phyloP scores from a whole-genome alignment of 805 yeast genomes.

The Ogataea methanolica region DNA sequence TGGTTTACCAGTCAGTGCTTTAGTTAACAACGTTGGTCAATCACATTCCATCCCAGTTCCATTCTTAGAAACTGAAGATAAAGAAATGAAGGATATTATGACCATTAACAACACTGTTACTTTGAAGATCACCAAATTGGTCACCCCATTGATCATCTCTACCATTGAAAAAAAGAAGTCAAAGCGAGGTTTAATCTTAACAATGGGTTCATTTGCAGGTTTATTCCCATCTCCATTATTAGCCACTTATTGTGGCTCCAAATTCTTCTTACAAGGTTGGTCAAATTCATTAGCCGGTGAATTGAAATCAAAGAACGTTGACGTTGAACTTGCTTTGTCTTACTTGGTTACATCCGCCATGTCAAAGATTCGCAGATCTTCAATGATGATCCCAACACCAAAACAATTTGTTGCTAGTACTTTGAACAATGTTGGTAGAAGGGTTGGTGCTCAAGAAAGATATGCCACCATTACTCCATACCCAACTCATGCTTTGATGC shows the following conservation, averaged over 20 bases:
- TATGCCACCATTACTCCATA: slow-evolving; percentile 84
- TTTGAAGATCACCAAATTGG: slow-evolving; percentile 73
- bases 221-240: slow-evolving; percentile 86
- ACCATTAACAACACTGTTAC: slow-evolving; percentile 85
- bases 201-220: slow-evolving; percentile 98
- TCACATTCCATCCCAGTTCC: slow-evolving; percentile 95
- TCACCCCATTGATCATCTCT: slow-evolving; percentile 63
- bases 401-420: slow-evolving; percentile 71
- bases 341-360: slow-evolving; percentile 91
- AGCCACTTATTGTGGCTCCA: slow-evolving; percentile 94
- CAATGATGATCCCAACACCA: slow-evolving; percentile 77
- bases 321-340: slow-evolving; percentile 80
- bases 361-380: slow-evolving; percentile 85
- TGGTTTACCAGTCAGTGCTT: slow-evolving; percentile 60
- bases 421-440: slow-evolving; percentile 67
- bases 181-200: slow-evolving; percentile 71
- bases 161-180: slow-evolving; percentile 40
- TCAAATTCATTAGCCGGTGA: slow-evolving; percentile 86
- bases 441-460: slow-evolving; percentile 91
- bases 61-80: slow-evolving; percentile 70
- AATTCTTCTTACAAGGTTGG: slow-evolving; percentile 94
- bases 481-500: slow-evolving; percentile 92
- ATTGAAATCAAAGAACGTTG: slow-evolving; percentile 61
- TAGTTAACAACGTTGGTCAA: slow-evolving; percentile 91
- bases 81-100: slow-evolving; percentile 75